Conservation (phyloP, 768 basidiomycete genomes). For the Megacollybia marginata region DNA sequence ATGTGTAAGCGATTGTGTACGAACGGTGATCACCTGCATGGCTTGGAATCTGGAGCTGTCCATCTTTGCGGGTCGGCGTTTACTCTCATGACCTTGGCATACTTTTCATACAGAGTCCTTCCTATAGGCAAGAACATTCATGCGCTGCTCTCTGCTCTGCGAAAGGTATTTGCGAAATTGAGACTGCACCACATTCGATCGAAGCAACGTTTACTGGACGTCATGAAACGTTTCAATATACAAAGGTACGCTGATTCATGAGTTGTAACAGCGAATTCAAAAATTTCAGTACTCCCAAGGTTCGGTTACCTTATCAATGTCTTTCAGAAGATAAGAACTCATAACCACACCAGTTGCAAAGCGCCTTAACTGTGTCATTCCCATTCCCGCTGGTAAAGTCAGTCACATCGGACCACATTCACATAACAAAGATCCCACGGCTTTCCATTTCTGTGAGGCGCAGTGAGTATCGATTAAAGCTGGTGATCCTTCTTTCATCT, state of each 20-base stretch:
- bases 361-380: conserved; percentile 40
- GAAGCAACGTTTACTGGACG: conserved; percentile 55
- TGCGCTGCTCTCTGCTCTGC: conserved; percentile 36
- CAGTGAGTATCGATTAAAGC: conserved; percentile 20
- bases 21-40: conserved; percentile 44
- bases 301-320: conserved; percentile 10
- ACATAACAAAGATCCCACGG: conserved; percentile 35
- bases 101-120: background rate
- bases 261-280: background rate
- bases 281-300: conserved; percentile 45
- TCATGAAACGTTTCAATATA: conserved; percentile 58
- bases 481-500: background rate
- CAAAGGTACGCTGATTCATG: conserved; percentile 35
- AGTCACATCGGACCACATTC: conserved; percentile 40
- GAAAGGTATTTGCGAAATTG: conserved; percentile 49
- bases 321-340: background rate
- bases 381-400: conserved; percentile 33
- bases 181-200: conserved; percentile 50
- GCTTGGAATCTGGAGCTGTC: conserved; percentile 25
- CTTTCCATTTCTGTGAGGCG: conserved; percentile 49
- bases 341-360: conserved; percentile 31
- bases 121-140: conserved; percentile 40
- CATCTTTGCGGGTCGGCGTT: conserved; percentile 52
- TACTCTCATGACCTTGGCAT: background rate
- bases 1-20: conserved; percentile 50